phyloP scores from a whole-genome alignment of 1,284 basidiomycete genomes.

The Rhodotorula sp. region DNA sequence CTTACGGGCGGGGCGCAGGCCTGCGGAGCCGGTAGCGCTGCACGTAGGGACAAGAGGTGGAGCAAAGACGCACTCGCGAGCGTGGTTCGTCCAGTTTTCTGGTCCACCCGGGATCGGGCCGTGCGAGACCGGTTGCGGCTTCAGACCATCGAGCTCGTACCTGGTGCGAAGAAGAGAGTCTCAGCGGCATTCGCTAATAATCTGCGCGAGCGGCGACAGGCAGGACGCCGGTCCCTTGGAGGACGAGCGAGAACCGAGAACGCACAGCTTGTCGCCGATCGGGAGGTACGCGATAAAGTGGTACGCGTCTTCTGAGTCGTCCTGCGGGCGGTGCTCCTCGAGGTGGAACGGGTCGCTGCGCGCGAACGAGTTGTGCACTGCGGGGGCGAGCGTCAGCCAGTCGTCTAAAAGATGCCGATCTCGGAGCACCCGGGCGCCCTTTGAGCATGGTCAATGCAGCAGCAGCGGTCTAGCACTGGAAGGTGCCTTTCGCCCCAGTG shows the following conservation, averaged over 20 bases:
- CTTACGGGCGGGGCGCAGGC: not conserved
- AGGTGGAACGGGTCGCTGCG: constrained; percentile 70
- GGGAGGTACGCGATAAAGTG: constrained; percentile 89
- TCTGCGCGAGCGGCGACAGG: too few relatives aligned
- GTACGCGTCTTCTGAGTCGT: constrained; percentile 67
- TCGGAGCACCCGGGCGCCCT: too few relatives aligned
- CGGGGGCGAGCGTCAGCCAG: constrained; percentile 47
- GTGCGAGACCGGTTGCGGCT: constrained; percentile 74
- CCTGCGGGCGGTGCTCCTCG: constrained; percentile 36
- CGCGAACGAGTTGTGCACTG: constrained; percentile 79
- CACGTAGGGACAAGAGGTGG: not conserved
- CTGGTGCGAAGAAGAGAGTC: not conserved
- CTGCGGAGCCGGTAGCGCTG: too few relatives aligned
- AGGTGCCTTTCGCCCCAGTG: not conserved
- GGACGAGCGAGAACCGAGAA: not conserved
- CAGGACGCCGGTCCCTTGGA: not conserved
- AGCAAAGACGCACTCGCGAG: constrained; percentile 57
- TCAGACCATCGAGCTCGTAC: constrained; percentile 85
- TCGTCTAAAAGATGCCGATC: too few relatives aligned
- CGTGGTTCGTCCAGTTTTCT: constrained; percentile 70
- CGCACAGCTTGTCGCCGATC: constrained; percentile 65
- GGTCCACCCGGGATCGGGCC: constrained; percentile 57
- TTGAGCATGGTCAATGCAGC: too few relatives aligned
- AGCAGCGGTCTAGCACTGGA: not conserved
- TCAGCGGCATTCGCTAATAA: too few relatives aligned